phyloP scores from a whole-genome alignment of 345 rosid genomes.

The Jatropha curcas region DNA sequence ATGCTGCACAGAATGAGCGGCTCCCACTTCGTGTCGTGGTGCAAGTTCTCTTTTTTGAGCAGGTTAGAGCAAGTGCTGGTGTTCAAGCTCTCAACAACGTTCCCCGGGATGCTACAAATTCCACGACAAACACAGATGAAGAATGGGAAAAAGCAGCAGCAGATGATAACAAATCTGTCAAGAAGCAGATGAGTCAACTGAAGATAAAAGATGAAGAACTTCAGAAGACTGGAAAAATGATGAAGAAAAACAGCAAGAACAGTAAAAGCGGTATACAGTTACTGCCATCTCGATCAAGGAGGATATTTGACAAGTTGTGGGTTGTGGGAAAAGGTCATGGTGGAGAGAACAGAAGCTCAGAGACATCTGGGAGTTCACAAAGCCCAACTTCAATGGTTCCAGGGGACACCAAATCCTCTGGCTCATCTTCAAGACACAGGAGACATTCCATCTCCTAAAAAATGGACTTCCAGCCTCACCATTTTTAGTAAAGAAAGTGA shows the following conservation, averaged over 20 bases:
- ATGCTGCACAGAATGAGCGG: slow-evolving; percentile 86
- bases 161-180: slow-evolving; percentile 36
- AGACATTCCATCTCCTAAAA: slow-evolving; percentile 74
- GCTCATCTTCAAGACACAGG: slow-evolving; percentile 65
- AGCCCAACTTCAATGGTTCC: slow-evolving; percentile 72
- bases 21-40: slow-evolving; percentile 87
- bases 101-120: slow-evolving; percentile 32
- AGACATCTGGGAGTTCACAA: slow-evolving; percentile 83
- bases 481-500: background rate
- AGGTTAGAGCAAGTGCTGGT: slow-evolving; percentile 58
- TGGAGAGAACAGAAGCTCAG: slow-evolving; percentile 63
- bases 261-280: slow-evolving; percentile 61
- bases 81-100: slow-evolving; percentile 39
- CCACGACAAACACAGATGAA: slow-evolving; percentile 46
- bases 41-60: slow-evolving; percentile 90
- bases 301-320: slow-evolving; percentile 82
- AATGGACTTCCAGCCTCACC: background rate
- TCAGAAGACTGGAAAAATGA: slow-evolving; percentile 34
- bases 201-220: slow-evolving; percentile 34
- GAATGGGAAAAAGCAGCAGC: slow-evolving; percentile 42
- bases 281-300: slow-evolving; percentile 84
- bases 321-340: slow-evolving; percentile 53
- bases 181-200: slow-evolving; percentile 42
- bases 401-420: slow-evolving; percentile 63
- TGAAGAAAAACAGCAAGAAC: slow-evolving; percentile 55